phyloP scores from a whole-genome alignment of 805 yeast genomes.

The Lipomyces lipofer region DNA sequence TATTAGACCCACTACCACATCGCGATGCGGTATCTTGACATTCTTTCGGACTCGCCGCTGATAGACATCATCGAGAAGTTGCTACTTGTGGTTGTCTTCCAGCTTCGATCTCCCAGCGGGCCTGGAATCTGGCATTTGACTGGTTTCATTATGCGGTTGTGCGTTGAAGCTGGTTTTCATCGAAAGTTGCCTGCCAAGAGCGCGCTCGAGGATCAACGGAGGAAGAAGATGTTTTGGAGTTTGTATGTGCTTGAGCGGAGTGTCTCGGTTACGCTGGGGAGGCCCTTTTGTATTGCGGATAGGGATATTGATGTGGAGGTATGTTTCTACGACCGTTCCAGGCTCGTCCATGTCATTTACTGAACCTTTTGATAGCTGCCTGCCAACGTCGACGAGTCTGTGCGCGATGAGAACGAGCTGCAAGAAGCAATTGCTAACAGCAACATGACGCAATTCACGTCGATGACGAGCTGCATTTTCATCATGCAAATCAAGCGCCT shows the following conservation, averaged over 20 bases:
- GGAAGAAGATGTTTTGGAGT: constrained; percentile 26
- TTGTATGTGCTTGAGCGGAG: constrained; percentile 26
- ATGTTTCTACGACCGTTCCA: too few relatives aligned
- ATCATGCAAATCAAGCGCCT: constrained; percentile 25
- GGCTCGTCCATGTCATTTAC: neutral
- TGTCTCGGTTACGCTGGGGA: constrained; percentile 26
- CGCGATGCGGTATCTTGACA: constrained; percentile 26
- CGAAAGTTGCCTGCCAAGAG: constrained; percentile 13
- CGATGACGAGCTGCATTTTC: constrained; percentile 25
- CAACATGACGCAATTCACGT: constrained; percentile 10
- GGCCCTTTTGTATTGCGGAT: constrained; percentile 30
- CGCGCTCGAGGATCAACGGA: constrained; percentile 26
- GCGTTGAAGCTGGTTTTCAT: constrained; percentile 30
- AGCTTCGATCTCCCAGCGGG: constrained; percentile 27
- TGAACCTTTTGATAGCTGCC: too few relatives aligned
- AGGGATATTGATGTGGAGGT: constrained; percentile 30
- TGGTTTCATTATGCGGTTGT: constrained; percentile 26
- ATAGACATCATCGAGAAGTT: constrained; percentile 26
- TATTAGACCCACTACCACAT: constrained; percentile 17
- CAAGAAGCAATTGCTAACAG: constrained; percentile 16
- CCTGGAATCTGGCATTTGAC: constrained; percentile 32
- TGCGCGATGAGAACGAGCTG: constrained; percentile 24
- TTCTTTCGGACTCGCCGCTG: constrained; percentile 22
- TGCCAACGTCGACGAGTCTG: constrained; percentile 27
- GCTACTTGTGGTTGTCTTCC: constrained; percentile 23